Percentiles rank a stretch among this genome's conserved stretches.
Evolutionary conservation across 2,329 filamentous ascomycete genomes (phyloP).

Genomic region (Sporothrix mexicana): DNA sequence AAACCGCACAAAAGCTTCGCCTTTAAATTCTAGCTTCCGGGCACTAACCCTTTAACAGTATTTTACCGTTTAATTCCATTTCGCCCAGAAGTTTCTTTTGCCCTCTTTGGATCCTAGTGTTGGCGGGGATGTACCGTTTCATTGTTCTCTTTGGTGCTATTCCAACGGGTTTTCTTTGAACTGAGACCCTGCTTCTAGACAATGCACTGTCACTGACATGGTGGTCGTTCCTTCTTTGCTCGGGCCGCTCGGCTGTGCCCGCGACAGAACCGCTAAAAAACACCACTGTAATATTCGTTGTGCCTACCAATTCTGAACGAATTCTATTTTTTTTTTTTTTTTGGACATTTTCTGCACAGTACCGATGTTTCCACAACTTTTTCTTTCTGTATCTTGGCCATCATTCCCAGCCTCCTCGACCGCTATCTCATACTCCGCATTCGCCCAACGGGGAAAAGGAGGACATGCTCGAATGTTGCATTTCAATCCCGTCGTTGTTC

Average conservation of each 20-base stretch:
- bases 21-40: slow-evolving; percentile 12
- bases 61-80: neutral
- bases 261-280: slow-evolving; percentile 20
- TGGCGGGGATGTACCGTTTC: neutral
- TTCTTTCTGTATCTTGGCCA: neutral
- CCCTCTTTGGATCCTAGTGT: neutral
- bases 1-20: neutral
- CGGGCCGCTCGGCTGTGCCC: slow-evolving; percentile 28
- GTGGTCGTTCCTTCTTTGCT: slow-evolving; percentile 2
- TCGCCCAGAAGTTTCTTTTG: neutral
- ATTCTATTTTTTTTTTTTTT: slow-evolving; percentile 14
- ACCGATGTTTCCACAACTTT: neutral
- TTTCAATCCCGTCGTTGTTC: neutral
- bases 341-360: neutral
- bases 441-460: neutral
- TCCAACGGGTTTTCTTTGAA: neutral
- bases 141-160: neutral
- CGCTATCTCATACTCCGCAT: slow-evolving; percentile 12
- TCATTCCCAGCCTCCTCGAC: neutral
- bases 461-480: neutral
- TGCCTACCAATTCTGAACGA: neutral
- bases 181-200: neutral
- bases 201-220: neutral
- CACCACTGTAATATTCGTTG: too few relatives aligned
- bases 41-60: slow-evolving; percentile 21